phyloP scores from a whole-genome alignment of 768 basidiomycete species.

The Pilatotrama ljubarskyi region DNA sequence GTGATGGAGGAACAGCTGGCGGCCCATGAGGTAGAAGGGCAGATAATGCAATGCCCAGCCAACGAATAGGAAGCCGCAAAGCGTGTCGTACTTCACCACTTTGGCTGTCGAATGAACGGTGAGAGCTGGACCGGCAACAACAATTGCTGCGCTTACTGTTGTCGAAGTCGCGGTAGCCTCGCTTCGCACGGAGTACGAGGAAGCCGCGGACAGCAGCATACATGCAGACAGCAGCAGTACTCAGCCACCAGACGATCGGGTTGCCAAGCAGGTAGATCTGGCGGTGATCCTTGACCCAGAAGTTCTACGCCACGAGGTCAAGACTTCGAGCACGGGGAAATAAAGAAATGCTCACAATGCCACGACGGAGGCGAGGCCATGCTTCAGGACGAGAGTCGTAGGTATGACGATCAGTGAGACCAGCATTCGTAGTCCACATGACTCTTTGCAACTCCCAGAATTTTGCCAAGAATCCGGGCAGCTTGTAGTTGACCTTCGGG shows the following conservation, averaged over 20 bases:
- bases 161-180: slow-evolving; percentile 90
- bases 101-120: slow-evolving; percentile 54
- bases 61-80: slow-evolving; percentile 89
- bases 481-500: slow-evolving; percentile 83
- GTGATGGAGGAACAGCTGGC: slow-evolving; percentile 97
- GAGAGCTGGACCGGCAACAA: background rate
- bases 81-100: slow-evolving; percentile 86
- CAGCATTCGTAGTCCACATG: slow-evolving; percentile 98
- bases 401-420: slow-evolving; percentile 90
- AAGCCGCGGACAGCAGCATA: slow-evolving; percentile 75
- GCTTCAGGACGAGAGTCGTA: slow-evolving; percentile 91
- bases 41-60: slow-evolving; percentile 94
- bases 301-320: slow-evolving; percentile 59
- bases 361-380: slow-evolving; percentile 90
- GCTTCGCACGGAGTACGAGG: slow-evolving; percentile 84
- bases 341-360: slow-evolving; percentile 68
- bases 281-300: slow-evolving; percentile 96
- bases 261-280: slow-evolving; percentile 97
- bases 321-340: background rate
- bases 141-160: slow-evolving; percentile 60
- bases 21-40: slow-evolving; percentile 96
- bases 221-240: slow-evolving; percentile 64
- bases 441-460: slow-evolving; percentile 91
- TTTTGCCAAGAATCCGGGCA: slow-evolving; percentile 88
- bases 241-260: slow-evolving; percentile 89